Base-by-base conservation (phyloP, 2,329 filamentous ascomycete genomes). In the Furcasterigmium sp. region DNA sequence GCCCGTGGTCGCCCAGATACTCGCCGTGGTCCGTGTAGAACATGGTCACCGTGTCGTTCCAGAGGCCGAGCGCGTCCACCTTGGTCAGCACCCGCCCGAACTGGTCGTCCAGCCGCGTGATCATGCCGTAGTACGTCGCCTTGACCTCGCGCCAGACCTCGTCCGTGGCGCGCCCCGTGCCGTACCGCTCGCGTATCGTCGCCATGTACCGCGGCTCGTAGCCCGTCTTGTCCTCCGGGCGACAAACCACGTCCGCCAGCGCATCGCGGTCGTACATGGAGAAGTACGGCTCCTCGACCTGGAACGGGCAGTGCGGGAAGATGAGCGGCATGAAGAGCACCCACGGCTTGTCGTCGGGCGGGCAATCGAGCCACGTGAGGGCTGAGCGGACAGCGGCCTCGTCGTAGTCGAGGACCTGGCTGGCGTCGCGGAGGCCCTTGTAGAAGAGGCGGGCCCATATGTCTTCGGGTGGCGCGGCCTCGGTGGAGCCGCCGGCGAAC, bases 281-380 rank as follows among this genome's bases (percentile, higher is more conserved):
- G 44, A 72, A 71, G 42, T 64, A 72, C 1, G 69, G 69, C 51
- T 72, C 68, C 44, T 74, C 70, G 2, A 72, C 68, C 18, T 65
- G 57, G 28, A 73, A 73, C 0, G 68, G 69, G n/a, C 64, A 69
- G 47, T 73, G 65, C 0, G 70, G 67, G 46, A 72, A 70, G 6
- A 67, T 49, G 0, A 70, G 51, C 1, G 68, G 66, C 58, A 71
- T 54, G 42, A 68, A 70, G 0, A 71, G 46, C 1, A 69, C 62
- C 65, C 64, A 70, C 1, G 67, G 67, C 44, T 62, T 59, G 37
- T 67, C 45, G 61, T 61, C 43, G 0, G 70, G 69, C 1, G 67
- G 68, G 15, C 58, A 61, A 15, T 69, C 63, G 1, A 73, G 53
- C 68, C 68, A 74, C 8, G 58, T 60, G 28, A 70, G 36, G 0